Evolutionary conservation across 75 land plant species (phyloP), one percentile per base, ranked within the genome.

Genomic region (Cunninghamia lanceolata): DNA sequence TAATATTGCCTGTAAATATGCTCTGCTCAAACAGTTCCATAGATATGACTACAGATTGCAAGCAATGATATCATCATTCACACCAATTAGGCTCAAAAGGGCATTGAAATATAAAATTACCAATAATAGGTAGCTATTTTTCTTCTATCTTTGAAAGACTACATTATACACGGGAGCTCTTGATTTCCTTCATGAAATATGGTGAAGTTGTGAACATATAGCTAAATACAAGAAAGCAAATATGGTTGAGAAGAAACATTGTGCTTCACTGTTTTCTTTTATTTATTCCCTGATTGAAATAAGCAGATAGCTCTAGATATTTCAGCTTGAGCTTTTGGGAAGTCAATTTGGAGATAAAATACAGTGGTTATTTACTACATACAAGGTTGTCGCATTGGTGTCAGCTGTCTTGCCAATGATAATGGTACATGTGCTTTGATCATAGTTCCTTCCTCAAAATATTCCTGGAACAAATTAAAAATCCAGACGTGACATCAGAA

Each of bases 361-460:
- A 21, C 68, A 39, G 13, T 14, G 80, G 42, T 14, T 77, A 77
- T 36, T 85, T 46, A 87, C 71, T 80, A 85, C 63, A 47, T 80
- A 87, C 86, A 88, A 35, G 87, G 84, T 85, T 91, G 95, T 66
- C 96, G 87, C 93, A 93, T 85, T 63, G 98, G 95, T 35, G 95
- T 87, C 73, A 95, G 93, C 42, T 90, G 85, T 86, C 95, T 93
- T 32, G 99, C 95, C 35, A 94, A 90, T 40, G 94, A 86, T 76
- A 95, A 91, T 2, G 99, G 99, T 3, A 96, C 99, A 89, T 94
- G 88, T 76, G 97, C 99, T 89, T 84, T 91, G 80, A 96, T 82
- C 73, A 96, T 78, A 46, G 99, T 95, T 73, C 95, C 99, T 70
- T 85, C 88, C 81, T 93, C 96, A 73, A 84, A 89, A 84, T 96